A percentile compares a stretch with the other conserved stretches of the same genome.
Conservation (phyloP, 768 basidiomycete genomes). For the Cystofilobasidium ferigula region DNA sequence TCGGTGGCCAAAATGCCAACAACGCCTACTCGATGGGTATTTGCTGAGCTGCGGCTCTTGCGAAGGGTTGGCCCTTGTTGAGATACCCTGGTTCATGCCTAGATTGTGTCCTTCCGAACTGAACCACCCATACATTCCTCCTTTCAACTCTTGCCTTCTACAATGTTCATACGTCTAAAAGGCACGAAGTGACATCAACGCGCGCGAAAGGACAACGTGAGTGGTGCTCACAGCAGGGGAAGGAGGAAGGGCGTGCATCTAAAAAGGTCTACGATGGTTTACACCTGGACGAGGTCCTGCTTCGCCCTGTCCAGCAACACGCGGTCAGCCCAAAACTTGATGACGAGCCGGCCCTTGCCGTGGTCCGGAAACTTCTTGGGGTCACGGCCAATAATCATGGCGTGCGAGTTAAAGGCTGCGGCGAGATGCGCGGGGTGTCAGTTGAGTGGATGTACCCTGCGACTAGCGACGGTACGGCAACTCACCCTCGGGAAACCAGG, state of each 20-base stretch:
- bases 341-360: neutral
- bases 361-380: conserved; percentile 19
- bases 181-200: no score
- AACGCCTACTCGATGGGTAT: neutral
- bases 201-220: no score
- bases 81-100: no score
- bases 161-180: no score
- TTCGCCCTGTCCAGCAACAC: neutral
- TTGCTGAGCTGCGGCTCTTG: neutral
- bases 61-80: neutral
- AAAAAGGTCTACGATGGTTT: no score
- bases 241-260: no score
- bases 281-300: neutral
- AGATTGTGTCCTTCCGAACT: no score
- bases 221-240: no score
- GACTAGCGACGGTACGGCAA: neutral
- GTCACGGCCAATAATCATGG: conserved; percentile 23
- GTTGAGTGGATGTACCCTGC: neutral
- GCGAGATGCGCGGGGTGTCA: conserved; percentile 11
- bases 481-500: neutral
- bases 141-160: no score
- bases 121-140: no score
- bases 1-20: conserved; percentile 29
- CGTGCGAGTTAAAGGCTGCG: conserved; percentile 23
- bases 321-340: conserved; percentile 5